These are phyloP conservation scores for Borovskyia barvae DNA, from an alignment of 208 protist species.

Conservation along the genomic window DNA sequence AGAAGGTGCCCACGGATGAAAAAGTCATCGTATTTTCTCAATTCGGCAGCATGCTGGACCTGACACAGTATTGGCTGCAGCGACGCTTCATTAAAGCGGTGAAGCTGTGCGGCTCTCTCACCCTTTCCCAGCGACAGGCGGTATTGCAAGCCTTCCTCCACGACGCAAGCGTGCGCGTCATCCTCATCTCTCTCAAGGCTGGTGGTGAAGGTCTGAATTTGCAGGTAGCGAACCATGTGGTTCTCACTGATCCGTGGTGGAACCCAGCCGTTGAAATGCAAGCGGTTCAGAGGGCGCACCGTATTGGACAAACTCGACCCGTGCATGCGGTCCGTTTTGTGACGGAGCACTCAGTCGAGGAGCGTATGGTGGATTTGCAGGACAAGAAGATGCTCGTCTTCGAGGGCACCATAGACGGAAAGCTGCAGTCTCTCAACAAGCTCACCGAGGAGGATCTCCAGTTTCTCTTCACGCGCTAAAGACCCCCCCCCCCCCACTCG, in stretches of 20 bases:
- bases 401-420: slow-evolving; percentile 92
- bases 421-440: slow-evolving; percentile 73
- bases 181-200: slow-evolving; percentile 98
- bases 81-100: slow-evolving; percentile 73
- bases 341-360: slow-evolving; percentile 89
- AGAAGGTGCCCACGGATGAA: slow-evolving; percentile 62
- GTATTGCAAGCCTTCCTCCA: slow-evolving; percentile 84
- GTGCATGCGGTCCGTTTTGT: slow-evolving; percentile 96
- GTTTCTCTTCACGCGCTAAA: slow-evolving; percentile 85
- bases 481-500: neutral
- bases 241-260: slow-evolving; percentile 99
- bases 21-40: slow-evolving; percentile 95
- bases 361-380: slow-evolving; percentile 92
- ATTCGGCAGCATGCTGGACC: slow-evolving; percentile 96
- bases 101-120: slow-evolving; percentile 91
- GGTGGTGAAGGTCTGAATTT: slow-evolving; percentile 99
- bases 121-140: slow-evolving; percentile 74
- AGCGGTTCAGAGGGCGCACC: slow-evolving; percentile 97
- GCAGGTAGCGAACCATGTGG: slow-evolving; percentile 97
- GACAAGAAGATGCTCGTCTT: slow-evolving; percentile 94
- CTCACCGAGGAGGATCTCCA: slow-evolving; percentile 85
- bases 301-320: slow-evolving; percentile 97
- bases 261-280: slow-evolving; percentile 98
- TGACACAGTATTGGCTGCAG: slow-evolving; percentile 90
- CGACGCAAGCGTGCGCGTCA: slow-evolving; percentile 89